Evolutionary conservation across 148 eudicot species (phyloP), one percentile per base, ranked within the genome.

Genomic region (Rhododendron vialii): DNA sequence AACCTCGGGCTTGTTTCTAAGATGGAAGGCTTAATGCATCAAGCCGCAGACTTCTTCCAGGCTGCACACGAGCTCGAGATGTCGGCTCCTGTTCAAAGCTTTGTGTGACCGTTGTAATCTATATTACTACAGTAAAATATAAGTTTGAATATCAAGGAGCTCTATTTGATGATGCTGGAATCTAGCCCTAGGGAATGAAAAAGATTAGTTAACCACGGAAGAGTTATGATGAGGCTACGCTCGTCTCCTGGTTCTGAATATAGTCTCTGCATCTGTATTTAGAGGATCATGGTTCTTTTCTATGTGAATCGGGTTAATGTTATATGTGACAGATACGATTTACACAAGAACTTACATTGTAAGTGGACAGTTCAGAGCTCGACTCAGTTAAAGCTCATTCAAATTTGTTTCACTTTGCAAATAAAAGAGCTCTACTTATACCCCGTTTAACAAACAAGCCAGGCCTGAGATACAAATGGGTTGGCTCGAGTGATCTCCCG

Each of bases 31-130:
- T 91, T 89, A 13, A 17, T 90, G 33, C 88, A 89, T 57, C 98
- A 94, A 89, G 99, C 99, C 5, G 96, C 95, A 7, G 99, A 96
- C 17, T 92, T 90, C 84, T 97, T 95, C 88, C 98, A 97, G 88
- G 99, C 99, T 88, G 95, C 99, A 4, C 90, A 87, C n/a, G 96
- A 97, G 89, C 92, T 97, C 28, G 84, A 93, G 80, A 93, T 95
- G 73, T 92, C 99, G 13, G 93, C 98, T 47, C 98, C 98, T 20
- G 89, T 94, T 84, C 92, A 89, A 84, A 84, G 88, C 88, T 92
- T 90, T 51, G 36, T 82, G 36, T 86, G 50, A 89, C 0, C 1
- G 14, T 33, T 3, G 15, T 4, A 33, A 75, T 45, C 24, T 78
- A 3, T 43, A 3, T 78, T 45, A 24, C 7, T 2, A 30, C 30